A percentile compares a stretch with the other conserved stretches of the same genome.
These are phyloP conservation scores for Zasmidium cellare DNA, from an alignment of 2,329 filamentous ascomycete genomes.

Conservation along the genomic window DNA sequence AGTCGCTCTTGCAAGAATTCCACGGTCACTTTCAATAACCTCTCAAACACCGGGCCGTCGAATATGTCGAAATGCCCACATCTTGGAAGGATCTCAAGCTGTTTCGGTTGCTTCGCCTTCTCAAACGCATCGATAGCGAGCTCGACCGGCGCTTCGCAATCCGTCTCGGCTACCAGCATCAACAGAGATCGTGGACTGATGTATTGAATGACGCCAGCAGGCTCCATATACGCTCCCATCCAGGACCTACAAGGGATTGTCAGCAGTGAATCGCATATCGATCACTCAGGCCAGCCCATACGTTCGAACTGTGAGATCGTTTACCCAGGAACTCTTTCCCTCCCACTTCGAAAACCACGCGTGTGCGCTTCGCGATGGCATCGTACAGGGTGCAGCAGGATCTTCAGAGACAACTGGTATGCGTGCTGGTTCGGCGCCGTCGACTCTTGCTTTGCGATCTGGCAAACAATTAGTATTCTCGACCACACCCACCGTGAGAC, in stretches of 20 bases:
- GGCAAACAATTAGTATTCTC: not conserved
- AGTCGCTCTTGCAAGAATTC: slow-evolving; percentile 31
- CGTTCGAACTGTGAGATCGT: slow-evolving; percentile 40
- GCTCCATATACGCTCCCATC: slow-evolving; percentile 7
- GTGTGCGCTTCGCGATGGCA: slow-evolving; percentile 38
- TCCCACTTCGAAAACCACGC: slow-evolving; percentile 37
- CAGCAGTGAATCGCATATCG: not conserved
- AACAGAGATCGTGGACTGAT: slow-evolving; percentile 44
- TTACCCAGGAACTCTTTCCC: slow-evolving; percentile 39
- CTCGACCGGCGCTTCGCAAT: slow-evolving; percentile 37
- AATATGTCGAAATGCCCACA: slow-evolving; percentile 44
- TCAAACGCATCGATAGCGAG: slow-evolving; percentile 38
- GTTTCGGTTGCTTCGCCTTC: slow-evolving; percentile 42
- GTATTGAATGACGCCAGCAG: slow-evolving; percentile 33
- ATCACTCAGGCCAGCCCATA: not conserved
- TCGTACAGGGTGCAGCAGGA: slow-evolving; percentile 31
- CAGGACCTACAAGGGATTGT: not conserved
- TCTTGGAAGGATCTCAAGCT: slow-evolving; percentile 38
- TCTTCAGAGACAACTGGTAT: slow-evolving; percentile 37
- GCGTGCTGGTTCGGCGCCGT: slow-evolving; percentile 31
- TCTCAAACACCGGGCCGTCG: slow-evolving; percentile 27
- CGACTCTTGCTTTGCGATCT: slow-evolving; percentile 35
- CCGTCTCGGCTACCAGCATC: slow-evolving; percentile 38
- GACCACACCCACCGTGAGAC: too few species aligned
- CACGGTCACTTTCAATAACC: slow-evolving; percentile 33